Percentiles rank a stretch among this genome's conserved stretches.
phyloP scores from a whole-genome alignment of 2,329 filamentous ascomycete genomes.

The Fusarium sp. region DNA sequence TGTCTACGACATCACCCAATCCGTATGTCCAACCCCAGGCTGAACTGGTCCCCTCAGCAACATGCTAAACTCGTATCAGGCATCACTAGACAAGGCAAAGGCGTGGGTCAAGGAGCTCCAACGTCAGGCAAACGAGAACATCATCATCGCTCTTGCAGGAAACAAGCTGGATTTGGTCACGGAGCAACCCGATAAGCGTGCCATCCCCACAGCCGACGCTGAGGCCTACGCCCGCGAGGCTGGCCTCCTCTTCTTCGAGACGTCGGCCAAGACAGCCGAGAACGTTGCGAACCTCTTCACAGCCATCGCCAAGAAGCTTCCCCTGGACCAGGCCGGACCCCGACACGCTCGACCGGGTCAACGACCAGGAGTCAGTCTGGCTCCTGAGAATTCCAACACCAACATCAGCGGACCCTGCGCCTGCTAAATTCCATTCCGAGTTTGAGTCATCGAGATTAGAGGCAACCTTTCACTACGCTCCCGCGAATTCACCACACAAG shows the following conservation, averaged over 20 bases:
- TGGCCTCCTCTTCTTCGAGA: conserved; percentile 96
- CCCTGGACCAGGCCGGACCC: conserved; percentile 93
- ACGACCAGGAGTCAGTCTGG: conserved; percentile 65
- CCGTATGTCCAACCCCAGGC: conserved; percentile 66
- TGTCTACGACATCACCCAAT: conserved; percentile 99
- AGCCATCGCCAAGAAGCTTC: conserved; percentile 96
- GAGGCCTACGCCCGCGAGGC: conserved; percentile 95
- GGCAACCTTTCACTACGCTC: conserved; percentile 32
- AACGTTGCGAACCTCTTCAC: conserved; percentile 97
- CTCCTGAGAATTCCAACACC: conserved; percentile 64
- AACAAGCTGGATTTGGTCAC: conserved; percentile 98
- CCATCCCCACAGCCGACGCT: conserved; percentile 85
- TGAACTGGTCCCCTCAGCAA: not conserved
- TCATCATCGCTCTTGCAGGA: conserved; percentile 96
- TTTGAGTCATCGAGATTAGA: conserved; percentile 34
- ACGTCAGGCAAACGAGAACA: conserved; percentile 98
- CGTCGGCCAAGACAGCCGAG: conserved; percentile 95
- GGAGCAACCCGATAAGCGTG: conserved; percentile 94
- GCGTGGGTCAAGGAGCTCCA: conserved; percentile 99
- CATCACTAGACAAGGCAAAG: conserved; percentile 98
- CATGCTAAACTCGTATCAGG: conserved; percentile 58
- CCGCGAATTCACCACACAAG: conserved; percentile 34
- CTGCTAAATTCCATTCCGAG: conserved; percentile 54
- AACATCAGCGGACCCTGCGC: conserved; percentile 63
- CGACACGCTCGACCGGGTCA: conserved; percentile 76